phyloP scores from a whole-genome alignment of 2,329 filamentous ascomycete genomes.

The Penicillium verrucosum region DNA sequence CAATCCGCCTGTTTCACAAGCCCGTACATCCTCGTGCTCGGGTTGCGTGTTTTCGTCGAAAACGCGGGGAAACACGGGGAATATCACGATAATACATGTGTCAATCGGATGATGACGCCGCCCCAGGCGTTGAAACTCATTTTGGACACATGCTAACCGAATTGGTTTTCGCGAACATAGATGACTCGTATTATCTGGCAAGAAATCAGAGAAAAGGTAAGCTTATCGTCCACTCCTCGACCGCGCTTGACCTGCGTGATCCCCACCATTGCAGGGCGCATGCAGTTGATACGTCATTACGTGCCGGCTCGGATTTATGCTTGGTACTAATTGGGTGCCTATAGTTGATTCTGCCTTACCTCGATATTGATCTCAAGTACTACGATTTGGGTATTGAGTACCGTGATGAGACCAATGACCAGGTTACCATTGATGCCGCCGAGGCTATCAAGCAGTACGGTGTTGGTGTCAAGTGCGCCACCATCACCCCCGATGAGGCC shows the following conservation, averaged over 20 bases:
- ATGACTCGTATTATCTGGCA: conserved; percentile 99
- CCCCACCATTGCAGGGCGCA: conserved; percentile 12
- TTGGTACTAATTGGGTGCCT: conserved; percentile 16
- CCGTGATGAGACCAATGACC: conserved; percentile 92
- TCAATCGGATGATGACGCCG: conserved; percentile 13
- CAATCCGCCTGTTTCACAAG: conserved; percentile 20
- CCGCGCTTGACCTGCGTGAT: conserved; percentile 18
- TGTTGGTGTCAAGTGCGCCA: conserved; percentile 98
- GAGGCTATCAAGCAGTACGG: conserved; percentile 99
- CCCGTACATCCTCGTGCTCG: conserved; percentile 15
- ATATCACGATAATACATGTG: conserved; percentile 17
- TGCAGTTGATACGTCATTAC: conserved; percentile 13
- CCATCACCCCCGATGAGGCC: conserved; percentile 96
- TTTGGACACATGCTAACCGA: conserved; percentile 21
- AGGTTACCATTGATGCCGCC: conserved; percentile 91
- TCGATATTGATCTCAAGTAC: conserved; percentile 98
- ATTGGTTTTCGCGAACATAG: conserved; percentile 41
- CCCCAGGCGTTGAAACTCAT: neutral
- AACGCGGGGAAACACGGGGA: conserved; percentile 36
- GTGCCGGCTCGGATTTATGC: neutral
- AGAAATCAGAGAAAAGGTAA: conserved; percentile 90
- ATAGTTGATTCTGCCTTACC: conserved; percentile 86
- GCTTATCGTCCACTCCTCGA: conserved; percentile 17
- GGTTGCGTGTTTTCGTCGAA: conserved; percentile 26
- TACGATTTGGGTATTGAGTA: conserved; percentile 92